Conservation (phyloP, 257 asterid species). For the Craterostigma plantagineum region DNA sequence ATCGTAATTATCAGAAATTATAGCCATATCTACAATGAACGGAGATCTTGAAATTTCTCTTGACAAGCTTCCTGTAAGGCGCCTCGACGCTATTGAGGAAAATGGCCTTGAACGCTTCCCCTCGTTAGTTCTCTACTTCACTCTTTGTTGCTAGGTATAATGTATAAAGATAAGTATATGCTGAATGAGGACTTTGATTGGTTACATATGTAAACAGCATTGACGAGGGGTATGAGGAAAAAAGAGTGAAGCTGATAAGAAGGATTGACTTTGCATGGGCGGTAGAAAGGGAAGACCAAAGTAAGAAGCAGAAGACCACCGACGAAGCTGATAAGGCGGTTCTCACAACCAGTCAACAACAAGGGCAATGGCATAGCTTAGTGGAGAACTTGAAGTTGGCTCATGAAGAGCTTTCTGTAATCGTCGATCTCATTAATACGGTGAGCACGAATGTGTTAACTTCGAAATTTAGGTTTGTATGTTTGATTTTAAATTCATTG, state of each 20-base stretch:
- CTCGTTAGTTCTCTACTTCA: conserved; percentile 17
- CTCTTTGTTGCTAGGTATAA: not conserved
- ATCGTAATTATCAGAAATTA: no score
- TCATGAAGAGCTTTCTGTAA: conserved; percentile 92
- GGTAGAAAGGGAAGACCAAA: conserved; percentile 81
- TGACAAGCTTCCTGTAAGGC: conserved; percentile 79
- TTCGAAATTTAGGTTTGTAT: no score
- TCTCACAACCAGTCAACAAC: conserved; percentile 34
- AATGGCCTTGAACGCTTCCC: conserved; percentile 73
- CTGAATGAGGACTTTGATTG: conserved; percentile 4
- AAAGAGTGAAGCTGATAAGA: conserved; percentile 51
- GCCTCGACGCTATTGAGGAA: conserved; percentile 55
- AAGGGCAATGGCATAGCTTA: conserved; percentile 77
- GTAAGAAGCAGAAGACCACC: conserved; percentile 62
- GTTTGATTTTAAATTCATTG: not conserved
- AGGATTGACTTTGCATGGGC: conserved; percentile 90
- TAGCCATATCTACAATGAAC: conserved; percentile 25
- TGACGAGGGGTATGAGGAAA: conserved; percentile 76
- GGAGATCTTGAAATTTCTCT: conserved; percentile 49
- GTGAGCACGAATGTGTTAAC: conserved; percentile 15
- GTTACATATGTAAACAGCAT: conserved; percentile 22
- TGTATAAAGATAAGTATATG: not conserved
- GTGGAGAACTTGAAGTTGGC: conserved; percentile 84
- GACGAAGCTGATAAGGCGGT: conserved; percentile 27
- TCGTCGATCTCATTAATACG: conserved; percentile 81